Evolutionary conservation across 1,284 basidiomycete genomes (phyloP).

Genomic region (Pyrrhoderma lamaoense): DNA sequence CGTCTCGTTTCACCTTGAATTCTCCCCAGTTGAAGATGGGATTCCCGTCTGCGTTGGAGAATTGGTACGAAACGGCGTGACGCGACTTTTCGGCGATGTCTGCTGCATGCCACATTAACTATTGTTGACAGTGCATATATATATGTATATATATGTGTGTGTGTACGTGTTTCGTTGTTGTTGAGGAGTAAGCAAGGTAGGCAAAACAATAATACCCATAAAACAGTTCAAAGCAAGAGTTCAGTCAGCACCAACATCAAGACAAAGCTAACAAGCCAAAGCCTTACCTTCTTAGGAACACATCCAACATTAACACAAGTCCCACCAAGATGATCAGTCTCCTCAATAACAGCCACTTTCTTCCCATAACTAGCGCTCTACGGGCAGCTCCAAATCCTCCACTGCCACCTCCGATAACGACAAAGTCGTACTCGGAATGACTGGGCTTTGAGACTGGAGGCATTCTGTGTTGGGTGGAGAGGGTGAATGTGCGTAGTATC

Average conservation of each 20-base stretch:
- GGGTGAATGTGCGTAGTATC: too few relatives aligned
- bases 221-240: too few relatives aligned
- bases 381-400: slow-evolving; percentile 78
- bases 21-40: slow-evolving; percentile 82
- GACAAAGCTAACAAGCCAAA: slow-evolving; percentile 1
- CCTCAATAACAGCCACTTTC: slow-evolving; percentile 89
- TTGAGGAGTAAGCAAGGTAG: not conserved
- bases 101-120: slow-evolving; percentile 99
- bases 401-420: slow-evolving; percentile 81
- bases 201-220: too few relatives aligned
- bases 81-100: slow-evolving; percentile 83
- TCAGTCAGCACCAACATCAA: not conserved
- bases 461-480: slow-evolving; percentile 38
- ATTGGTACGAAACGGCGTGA: slow-evolving; percentile 75
- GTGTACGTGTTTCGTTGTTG: not conserved
- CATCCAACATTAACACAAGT: slow-evolving; percentile 97
- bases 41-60: slow-evolving; percentile 40
- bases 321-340: slow-evolving; percentile 73
- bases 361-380: slow-evolving; percentile 87
- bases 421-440: slow-evolving; percentile 58
- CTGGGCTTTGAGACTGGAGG: slow-evolving; percentile 62
- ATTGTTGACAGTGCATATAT: slow-evolving; percentile 16
- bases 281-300: slow-evolving; percentile 75
- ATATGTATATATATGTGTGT: not conserved
- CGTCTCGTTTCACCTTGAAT: slow-evolving; percentile 93